Evolutionary conservation across 768 basidiomycete genomes (phyloP).

Genomic region (Trametes gibbosa): DNA sequence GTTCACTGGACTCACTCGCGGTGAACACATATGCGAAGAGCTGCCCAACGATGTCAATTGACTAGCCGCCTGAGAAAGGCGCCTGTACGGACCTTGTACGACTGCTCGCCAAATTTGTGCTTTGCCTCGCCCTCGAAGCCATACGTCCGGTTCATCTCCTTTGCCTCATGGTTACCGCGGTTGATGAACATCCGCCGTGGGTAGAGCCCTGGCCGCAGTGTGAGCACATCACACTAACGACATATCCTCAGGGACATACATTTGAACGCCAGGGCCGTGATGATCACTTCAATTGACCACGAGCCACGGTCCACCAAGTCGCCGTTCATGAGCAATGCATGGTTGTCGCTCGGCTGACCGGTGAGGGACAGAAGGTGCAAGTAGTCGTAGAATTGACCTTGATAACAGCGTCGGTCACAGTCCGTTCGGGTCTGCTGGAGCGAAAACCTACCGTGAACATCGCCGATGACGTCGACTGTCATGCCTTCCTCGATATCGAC

Average conservation of each 20-base stretch:
- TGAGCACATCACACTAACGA: background rate
- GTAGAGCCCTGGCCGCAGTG: constrained; percentile 69
- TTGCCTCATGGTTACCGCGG: constrained; percentile 94
- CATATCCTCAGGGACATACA: constrained; percentile 47
- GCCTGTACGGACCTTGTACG: constrained; percentile 67
- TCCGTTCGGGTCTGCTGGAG: background rate
- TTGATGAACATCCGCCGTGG: constrained; percentile 90
- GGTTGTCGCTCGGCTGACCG: constrained; percentile 79
- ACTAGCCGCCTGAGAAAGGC: background rate
- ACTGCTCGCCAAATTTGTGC: constrained; percentile 94
- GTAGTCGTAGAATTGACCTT: constrained; percentile 95
- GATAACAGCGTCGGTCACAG: background rate
- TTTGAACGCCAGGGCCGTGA: constrained; percentile 94
- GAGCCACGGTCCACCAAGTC: constrained; percentile 98
- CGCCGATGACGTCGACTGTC: constrained; percentile 92
- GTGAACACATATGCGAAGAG: constrained; percentile 95
- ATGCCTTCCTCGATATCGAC: constrained; percentile 71
- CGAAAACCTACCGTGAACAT: constrained; percentile 73
- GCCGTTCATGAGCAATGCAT: constrained; percentile 87
- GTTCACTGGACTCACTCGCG: constrained; percentile 50
- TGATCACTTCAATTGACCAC: constrained; percentile 90
- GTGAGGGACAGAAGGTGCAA: constrained; percentile 85
- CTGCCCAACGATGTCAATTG: constrained; percentile 34
- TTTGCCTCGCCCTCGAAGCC: constrained; percentile 96
- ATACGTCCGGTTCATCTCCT: constrained; percentile 95